phyloP scores from a whole-genome alignment of 495 filamentous ascomycete genomes.

The Daldinia loculata region DNA sequence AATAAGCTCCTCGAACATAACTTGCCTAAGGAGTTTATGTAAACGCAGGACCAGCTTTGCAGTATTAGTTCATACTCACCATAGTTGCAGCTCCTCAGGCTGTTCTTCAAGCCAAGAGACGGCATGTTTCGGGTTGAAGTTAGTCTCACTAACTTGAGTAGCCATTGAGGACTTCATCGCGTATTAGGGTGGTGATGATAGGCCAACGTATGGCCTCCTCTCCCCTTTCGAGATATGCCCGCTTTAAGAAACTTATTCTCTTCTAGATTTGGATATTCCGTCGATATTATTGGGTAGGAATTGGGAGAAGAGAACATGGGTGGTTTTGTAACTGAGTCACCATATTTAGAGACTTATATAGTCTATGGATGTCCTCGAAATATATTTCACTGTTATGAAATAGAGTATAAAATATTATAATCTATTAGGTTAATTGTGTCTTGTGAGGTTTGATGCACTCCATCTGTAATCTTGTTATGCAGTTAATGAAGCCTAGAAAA shows the following conservation, averaged over 20 bases:
- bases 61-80: conserved; percentile 34
- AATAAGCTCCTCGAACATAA: conserved; percentile 52
- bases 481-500: conserved; percentile 11
- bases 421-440: background rate
- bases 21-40: conserved; percentile 24
- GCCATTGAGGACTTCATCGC: conserved; percentile 33
- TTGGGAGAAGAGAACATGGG: background rate
- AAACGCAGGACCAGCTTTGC: background rate
- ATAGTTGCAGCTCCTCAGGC: conserved; percentile 36
- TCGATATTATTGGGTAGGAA: conserved; percentile 12
- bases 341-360: conserved; percentile 1
- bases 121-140: conserved; percentile 45
- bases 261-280: conserved; percentile 5
- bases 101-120: conserved; percentile 52
- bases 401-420: conserved; percentile 1
- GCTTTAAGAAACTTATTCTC: conserved; percentile 5
- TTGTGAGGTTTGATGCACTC: background rate
- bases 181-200: background rate
- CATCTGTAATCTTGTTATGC: conserved; percentile 15
- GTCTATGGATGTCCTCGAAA: background rate
- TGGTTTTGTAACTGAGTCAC: background rate
- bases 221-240: conserved; percentile 12
- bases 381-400: background rate
- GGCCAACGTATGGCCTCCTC: background rate
- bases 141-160: conserved; percentile 32